Base-by-base conservation (phyloP, 768 basidiomycete genomes). In the Agrocybe pediades region DNA sequence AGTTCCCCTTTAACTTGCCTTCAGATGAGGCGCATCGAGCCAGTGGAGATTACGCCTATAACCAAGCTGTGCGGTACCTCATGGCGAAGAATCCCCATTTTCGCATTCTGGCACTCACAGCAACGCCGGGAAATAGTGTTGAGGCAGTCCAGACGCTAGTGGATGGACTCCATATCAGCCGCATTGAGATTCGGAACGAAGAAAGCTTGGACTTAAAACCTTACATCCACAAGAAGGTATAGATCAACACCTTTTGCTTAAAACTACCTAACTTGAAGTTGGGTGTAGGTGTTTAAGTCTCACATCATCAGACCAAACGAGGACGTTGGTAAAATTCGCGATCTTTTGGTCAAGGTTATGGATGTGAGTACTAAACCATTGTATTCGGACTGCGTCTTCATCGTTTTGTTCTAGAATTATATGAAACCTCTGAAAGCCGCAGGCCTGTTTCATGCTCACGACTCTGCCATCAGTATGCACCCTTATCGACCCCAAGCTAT, bases 41-140 rank as follows among this genome's bases (percentile, higher is more conserved):
- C 9, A 92, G 88, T 0, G 96, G 97, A 2, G 88, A 91, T 54
- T 96, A 97, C 62, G 88, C 95, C 3, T 98, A 98, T 64, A 89
- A 90, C 41, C 87, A 90, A 64, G 86, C 92, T 26, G 77, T 98
- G 33, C 88, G 95, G 7, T 92, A 80, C 61, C 78, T 99, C 61
- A 97, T 95, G 88, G 85, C 92, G 1, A 93, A 91, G 71, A 98
- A 98, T 62, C 94, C 94, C 0, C 83, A 95, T 69, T 95, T 96
- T 65, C 86, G 97, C 15, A 76, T 98, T 8, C 76, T 99, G 19
- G 97, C 97, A 1, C 79, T 99, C 19, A 98, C 94, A 5, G 97
- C 97, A 2, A 99, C 97, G 6, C 97, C 97, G 11, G 96, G 95
- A 40, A 75, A 86, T 57, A 89, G 82, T 41, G 84, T 88, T 1